Conservation (phyloP, 108 stramenopile genomes). For the Skeletonema potamos region DNA sequence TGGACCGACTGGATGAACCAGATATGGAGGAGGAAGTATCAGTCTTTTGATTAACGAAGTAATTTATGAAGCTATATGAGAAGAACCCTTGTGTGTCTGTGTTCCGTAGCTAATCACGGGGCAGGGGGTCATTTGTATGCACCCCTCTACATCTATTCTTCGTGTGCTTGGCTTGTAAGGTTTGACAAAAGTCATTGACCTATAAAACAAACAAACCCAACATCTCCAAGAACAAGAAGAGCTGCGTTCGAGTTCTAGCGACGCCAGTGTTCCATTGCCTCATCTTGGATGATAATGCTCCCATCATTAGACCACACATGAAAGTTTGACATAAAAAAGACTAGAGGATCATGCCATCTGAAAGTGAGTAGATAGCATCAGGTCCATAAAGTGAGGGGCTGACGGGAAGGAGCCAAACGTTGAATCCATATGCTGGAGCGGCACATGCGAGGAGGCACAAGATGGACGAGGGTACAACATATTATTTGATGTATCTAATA, state of each 20-base stretch:
- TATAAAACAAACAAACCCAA: too few relatives aligned
- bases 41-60: constrained; percentile 50
- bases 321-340: not conserved
- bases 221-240: too few relatives aligned
- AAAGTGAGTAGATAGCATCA: not conserved
- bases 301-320: not conserved
- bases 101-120: too few relatives aligned
- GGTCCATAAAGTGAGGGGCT: not conserved
- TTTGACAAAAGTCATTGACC: too few relatives aligned
- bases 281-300: not conserved
- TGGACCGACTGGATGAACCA: constrained; percentile 78
- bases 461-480: not conserved
- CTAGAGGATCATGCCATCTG: not conserved
- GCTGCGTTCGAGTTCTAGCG: not conserved
- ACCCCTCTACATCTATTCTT: too few relatives aligned
- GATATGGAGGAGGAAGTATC: constrained; percentile 85
- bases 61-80: not conserved
- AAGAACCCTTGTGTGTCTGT: too few relatives aligned
- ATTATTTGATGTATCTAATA: constrained; percentile 4
- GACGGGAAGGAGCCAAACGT: constrained; percentile 10
- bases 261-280: not conserved
- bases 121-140: too few relatives aligned
- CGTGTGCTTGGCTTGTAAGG: too few relatives aligned
- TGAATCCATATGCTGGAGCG: not conserved
- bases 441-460: not conserved